Evolutionary conservation across 257 asterid genomes (phyloP).

Genomic region (Solanum appendiculatum): DNA sequence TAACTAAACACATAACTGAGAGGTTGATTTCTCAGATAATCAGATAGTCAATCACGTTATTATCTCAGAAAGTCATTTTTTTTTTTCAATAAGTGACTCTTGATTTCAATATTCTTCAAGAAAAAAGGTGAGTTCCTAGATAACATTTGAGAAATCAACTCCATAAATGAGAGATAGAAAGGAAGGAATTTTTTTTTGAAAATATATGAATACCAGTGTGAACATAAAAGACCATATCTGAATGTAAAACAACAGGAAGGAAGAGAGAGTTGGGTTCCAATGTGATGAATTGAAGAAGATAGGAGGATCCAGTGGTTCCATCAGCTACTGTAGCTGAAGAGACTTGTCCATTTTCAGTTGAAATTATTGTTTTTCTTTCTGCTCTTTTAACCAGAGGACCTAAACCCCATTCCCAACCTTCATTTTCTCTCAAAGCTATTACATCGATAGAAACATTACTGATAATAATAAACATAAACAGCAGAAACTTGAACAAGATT

Average conservation of each 20-base stretch:
- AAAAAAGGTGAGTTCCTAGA: too few species aligned
- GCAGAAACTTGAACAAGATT: background rate
- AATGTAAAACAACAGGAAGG: constrained; percentile 67
- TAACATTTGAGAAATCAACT: background rate
- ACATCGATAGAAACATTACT: background rate
- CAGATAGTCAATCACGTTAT: too few species aligned
- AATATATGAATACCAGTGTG: constrained; percentile 40
- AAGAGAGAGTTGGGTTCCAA: constrained; percentile 73
- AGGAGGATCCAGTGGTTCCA: constrained; percentile 27
- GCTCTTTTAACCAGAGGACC: constrained; percentile 34
- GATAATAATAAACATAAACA: background rate
- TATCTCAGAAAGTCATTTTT: too few species aligned
- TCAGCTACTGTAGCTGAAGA: constrained; percentile 34
- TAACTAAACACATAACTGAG: background rate
- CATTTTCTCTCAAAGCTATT: background rate
- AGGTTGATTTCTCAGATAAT: too few species aligned
- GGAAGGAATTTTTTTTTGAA: too few species aligned
- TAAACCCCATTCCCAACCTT: background rate
- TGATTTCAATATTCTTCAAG: too few species aligned
- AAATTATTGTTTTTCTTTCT: constrained; percentile 21
- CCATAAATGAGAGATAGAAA: too few species aligned
- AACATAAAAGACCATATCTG: constrained; percentile 80
- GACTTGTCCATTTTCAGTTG: constrained; percentile 58
- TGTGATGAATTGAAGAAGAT: constrained; percentile 66
- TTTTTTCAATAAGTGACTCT: too few species aligned